Evolutionary conservation across 192 early-diverging fungal genomes (phyloP), one percentile per base, ranked within the genome.

Genomic region (Rhizophagus sp.): DNA sequence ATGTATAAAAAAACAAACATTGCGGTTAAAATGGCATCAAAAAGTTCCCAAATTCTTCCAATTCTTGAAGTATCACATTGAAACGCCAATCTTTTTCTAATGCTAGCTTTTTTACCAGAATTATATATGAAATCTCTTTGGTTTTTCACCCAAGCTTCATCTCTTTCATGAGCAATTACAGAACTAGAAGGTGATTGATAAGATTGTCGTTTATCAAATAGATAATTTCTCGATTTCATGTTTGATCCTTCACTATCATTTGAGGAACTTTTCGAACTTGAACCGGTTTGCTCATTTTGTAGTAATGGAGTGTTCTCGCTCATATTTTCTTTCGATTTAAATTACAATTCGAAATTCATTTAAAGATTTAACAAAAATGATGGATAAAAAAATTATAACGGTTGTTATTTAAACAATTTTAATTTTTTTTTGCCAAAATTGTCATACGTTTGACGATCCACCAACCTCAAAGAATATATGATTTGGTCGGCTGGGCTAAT

Each of bases 21-120:
- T 1, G 84, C 62, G 64, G 90, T 88, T 30, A 91, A 49, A 22
- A 83, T 47, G 1, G 86, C 86, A 66, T 92, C 91, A 19, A 91
- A 67, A 70, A 88, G 84, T 83, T 92, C 90, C 91, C 91, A 91
- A 30, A 81, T 76, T 25, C 90, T 78, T 11, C 90, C 90, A 19
- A 19, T 61, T 30, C 12, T 50, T 27, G 33, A 27, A 17, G 73
- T 74, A 27, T 74, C 73, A 33, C 49, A 74, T 36, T 33, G 0
- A 34, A 33, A 74, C 6, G 73, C 73, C 2, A 74, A 8, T 15
- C 52, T 24, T 57, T 74, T 41, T 15, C 49, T 74, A 25, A 61
- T 13, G 17, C 49, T 57, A 33, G 73, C 44, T 57, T 27, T 57
- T 74, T 52, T 25, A 50, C n/a, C 50, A 2, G 47, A 27, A 11